Evolutionary conservation across 129 eudicot genomes (phyloP), one percentile per base, ranked within the genome.

Genomic region (Centaurea solstitialis): DNA sequence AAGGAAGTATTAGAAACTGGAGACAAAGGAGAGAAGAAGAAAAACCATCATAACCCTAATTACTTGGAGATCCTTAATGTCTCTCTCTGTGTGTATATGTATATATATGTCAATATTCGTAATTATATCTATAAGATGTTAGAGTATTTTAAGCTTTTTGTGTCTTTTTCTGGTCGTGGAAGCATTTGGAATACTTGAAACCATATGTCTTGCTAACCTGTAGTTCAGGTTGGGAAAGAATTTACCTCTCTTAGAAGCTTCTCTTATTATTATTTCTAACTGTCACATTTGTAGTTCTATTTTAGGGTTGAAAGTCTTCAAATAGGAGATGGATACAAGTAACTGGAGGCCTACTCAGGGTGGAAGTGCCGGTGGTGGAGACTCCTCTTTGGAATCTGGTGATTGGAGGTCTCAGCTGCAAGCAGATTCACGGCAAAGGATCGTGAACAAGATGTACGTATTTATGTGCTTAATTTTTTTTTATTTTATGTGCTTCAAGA

Each of bases 381-480:
- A 71, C 67, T 80, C n/a, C n/a, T 57, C 65, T 43, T 10, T 43
- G 53, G 17, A 43, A 53, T 13, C 18, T 13, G 18, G 6, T 53
- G 92, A 91, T 70, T 91, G 95, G 95, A 81, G 96, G 83, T 77
- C 37, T 41, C 88, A 78, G 43, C 69, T 90, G 40, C 89, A 73
- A 64, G 9, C 81, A 37, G 92, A 88, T 72, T 73, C 85, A 9
- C 86, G 94, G 5, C 89, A 90, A 41, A 76, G 90, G 83, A 86
- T 84, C 22, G 89, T 90, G 9, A 84, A 84, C 76, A 90, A 82
- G 82, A 90, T 90, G 94, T 90, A 76, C 2, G 9, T n/a, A 57
- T 57, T 53, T 57, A 57, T 6, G 65, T n/a, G 0, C 22, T 57
- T 57, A 5, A 57, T 17, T 6, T 5, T 57, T 57, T 17, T 17